Evolutionary conservation across 2,329 filamentous ascomycete species (phyloP), one percentile per base, ranked within the genome.

Genomic region (Microascus cirrosus): DNA sequence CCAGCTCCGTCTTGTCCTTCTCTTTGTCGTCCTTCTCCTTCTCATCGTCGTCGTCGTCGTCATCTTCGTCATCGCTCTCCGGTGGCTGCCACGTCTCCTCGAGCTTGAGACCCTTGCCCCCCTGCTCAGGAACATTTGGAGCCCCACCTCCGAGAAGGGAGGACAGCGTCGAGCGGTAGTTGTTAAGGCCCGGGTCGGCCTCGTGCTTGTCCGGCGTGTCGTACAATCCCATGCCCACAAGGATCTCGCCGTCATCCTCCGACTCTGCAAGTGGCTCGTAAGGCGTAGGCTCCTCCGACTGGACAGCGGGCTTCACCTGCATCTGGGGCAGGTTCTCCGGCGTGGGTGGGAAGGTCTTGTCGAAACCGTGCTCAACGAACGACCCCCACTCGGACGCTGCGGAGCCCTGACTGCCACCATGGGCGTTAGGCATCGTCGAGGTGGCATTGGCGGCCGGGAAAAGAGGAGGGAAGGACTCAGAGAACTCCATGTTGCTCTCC

Each of bases 141-240:
- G 50, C 50, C 4, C 50, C 50, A 12, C 45, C 32, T 25, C 79
- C 79, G 53, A 84, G 70, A 20, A 88, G 68, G 28, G 77, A 76
- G 39, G 75, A 77, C 59, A 82, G 76, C 28, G 79, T 79, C 5
- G 77, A 77, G 55, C 77, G 68, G 70, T 83, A 77, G 71, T 80
- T 76, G 69, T 82, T 73, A 58, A 81, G 67, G 55, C 77, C 72
- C 34, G 76, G 72, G 58, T 80, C 78, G 22, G 74, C 71, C 8
- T 76, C 70, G 50, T 70, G 64, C 65, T 81, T 80, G 58, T 85
- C 85, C 0, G 87, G 87, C 4, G 81, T 74, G 65, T 90, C 89
- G 69, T 94, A 94, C 0, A 94, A 79, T 0, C 89, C 89, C 80
- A 94, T 86, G 22, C 89, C 89, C n/a, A 91, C 79, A 1, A 93